Evolutionary conservation across 148 eudicot species (phyloP), one percentile per base, ranked within the genome.

Genomic region (Chenopodium suecicum): DNA sequence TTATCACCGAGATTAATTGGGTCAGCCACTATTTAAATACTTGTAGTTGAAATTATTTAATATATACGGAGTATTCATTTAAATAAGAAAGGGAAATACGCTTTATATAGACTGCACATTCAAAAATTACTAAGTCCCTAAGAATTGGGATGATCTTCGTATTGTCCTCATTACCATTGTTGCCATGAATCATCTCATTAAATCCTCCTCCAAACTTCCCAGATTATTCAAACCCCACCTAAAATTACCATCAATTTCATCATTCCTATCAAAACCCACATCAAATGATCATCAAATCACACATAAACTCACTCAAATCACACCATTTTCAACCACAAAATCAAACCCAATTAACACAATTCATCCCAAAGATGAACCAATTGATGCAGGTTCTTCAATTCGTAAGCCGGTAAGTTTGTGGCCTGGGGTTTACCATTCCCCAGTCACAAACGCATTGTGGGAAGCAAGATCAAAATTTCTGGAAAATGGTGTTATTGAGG

Each of bases 341-440:
- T 63, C 73, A 27, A 25, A 56, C 78, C 31, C 80, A 16, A 69
- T 7, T 69, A 37, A 68, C 27, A 32, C 74, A 46, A 56, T 10
- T 10, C 1, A 12, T 50, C 31, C 72, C 82, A 29, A 83, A 79
- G 20, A 10, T 48, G 2, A 54, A 17, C 82, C 87, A 25, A 92
- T 94, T 70, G 98, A 94, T 58, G 98, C 97, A 0, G 87, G 97
- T 25, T 86, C 89, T 65, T 94, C 98, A 32, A 87, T 90, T 8
- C 88, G 98, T 20, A 92, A 91, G 54, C 95, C 98, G n/a, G 73
- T 90, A 44, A 92, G 92, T 76, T 86, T 94, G 71, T 92, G 97
- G 97, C 98, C 98, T 0, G 98, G 98, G 31, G 91, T 90, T 89
- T 94, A 92, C 87, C 92, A 91, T 83, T 94, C 98, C 1, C 98